phyloP scores from a whole-genome alignment of 345 rosid species.

The Lepidium didymum region DNA sequence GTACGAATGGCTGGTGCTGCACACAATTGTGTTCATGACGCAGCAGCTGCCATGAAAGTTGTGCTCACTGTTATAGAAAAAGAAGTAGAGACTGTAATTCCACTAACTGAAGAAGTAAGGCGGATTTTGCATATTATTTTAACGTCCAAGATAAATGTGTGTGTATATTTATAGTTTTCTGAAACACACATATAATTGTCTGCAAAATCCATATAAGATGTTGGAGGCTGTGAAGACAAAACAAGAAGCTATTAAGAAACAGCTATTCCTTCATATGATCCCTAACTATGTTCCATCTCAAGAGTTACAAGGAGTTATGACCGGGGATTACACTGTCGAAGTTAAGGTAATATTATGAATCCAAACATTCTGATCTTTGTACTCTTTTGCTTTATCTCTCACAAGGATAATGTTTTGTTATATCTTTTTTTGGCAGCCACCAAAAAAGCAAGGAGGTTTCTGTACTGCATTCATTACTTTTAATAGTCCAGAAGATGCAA shows the following conservation, averaged over 20 bases:
- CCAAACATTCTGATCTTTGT: background rate
- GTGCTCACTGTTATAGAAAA: conserved; percentile 59
- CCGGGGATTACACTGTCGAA: conserved; percentile 45
- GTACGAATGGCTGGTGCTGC: conserved; percentile 57
- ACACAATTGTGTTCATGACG: conserved; percentile 81
- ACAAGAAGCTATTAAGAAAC: conserved; percentile 27
- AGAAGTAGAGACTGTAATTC: conserved; percentile 38
- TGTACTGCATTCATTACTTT: conserved; percentile 50
- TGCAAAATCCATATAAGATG: conserved; percentile 34
- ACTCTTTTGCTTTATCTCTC: background rate
- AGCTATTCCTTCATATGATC: conserved; percentile 58
- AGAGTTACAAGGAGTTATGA: conserved; percentile 41
- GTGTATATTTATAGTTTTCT: background rate
- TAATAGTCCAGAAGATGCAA: conserved; percentile 48
- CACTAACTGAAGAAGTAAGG: conserved; percentile 43
- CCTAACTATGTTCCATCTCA: conserved; percentile 43
- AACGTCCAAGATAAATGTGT: background rate
- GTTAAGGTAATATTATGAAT: conserved; percentile 39
- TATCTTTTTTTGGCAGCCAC: conserved; percentile 39
- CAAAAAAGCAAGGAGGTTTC: conserved; percentile 37
- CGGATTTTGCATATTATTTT: background rate
- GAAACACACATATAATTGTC: background rate
- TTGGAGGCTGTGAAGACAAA: conserved; percentile 27
- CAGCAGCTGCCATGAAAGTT: conserved; percentile 80
- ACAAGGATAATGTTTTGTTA: background rate